Evolutionary conservation across 495 filamentous ascomycete genomes (phyloP), one percentile per base, ranked within the genome.

Genomic region (Aspergillus sparsus): DNA sequence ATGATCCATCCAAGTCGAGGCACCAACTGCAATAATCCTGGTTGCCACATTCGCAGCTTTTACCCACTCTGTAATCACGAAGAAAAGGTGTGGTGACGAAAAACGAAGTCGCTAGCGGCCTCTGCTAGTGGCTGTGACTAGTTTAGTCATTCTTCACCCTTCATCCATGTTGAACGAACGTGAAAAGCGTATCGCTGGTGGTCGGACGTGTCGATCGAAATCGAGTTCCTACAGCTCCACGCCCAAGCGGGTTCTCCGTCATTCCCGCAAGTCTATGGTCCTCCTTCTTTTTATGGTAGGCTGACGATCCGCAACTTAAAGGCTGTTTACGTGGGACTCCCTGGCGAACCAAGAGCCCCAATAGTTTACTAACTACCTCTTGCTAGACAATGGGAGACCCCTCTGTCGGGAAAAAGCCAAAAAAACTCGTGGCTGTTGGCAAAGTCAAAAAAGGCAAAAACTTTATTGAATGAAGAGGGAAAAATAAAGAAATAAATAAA

Each of bases 341-440:
- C 21, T 27, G 21, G 21, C 21, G 21, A 27, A 27, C 21, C 21
- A 27, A 27, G 21, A 27, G 21, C 21, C 21, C 3, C 3, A 27
- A 27, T 3, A 27, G 21, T 27, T n/a, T n/a, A n/a, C n/a, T 27
- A 27, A 27, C 21, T 27, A 11, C 39, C n/a, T 18, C n/a, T 5
- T 18, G 44, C 7, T 21, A 47, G 44, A 45, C 36, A 31, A 47
- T 33, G 47, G 27, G n/a, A 32, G 54, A 21, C 27, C 2, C 16
- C 33, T 13, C 18, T 12, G 7, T 33, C 53, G 7, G 13, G 35
- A 42, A 16, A 46, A 47, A 31, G 47, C 36, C 50, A 61, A 47
- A 42, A 51, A 41, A 58, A 47, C 39, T 64, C 54, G 34, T 52
- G 62, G 55, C 62, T 65, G 62, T 58, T 58, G 62, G 47, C 46